Evolutionary conservation across 2,329 filamentous ascomycete genomes (phyloP), one percentile per base, ranked within the genome.

Genomic region (Beauveria rudraprayagi): DNA sequence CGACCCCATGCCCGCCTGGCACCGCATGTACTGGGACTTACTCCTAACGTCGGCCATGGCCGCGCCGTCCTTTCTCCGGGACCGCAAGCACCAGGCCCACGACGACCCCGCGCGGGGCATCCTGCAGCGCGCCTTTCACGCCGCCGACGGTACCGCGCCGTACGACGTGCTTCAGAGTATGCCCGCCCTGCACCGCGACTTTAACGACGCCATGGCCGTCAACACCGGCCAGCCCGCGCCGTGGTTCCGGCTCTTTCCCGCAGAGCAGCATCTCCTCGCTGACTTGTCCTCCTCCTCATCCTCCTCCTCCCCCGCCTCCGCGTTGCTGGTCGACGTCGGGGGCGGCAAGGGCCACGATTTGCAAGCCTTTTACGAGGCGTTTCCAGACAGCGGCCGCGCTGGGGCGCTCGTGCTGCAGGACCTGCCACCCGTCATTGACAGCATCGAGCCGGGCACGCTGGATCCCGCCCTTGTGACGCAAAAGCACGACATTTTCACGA

Each of bases 401-500:
- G 34, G 34, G 11, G 11, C 48, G 30, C 63, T 72, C 1, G 54
- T 72, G n/a, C 63, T 72, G 2, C 69, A 73, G 54, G 71, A 72
- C 53, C 48, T 69, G 3, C 64, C 63, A 0, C 26, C 64, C 0
- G 67, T 70, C 3, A 65, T 66, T 24, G 63, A 62, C 16, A 53
- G 40, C 44, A 67, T 72, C 11, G 57, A 65, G 7, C 40, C 66
- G 0, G 53, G 16, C 16, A n/a, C 24, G 24, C 41, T 73, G 19
- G 55, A 65, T 9, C 59, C 66, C 0, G 58, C 51, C 8, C 66
- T 72, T 6, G 67, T 72, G 50, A 58, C 26, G 2, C 71, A 72
- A 67, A 56, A 65, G 1, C 72, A 77, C 43, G 72, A 77, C 56
- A 76, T 68, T 54, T 71, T 71, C 55, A 67, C 66, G 1, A 65